Percentiles rank a stretch among this genome's conserved stretches.
phyloP scores from a whole-genome alignment of 768 basidiomycete species.

The Lactarius deliciosus region DNA sequence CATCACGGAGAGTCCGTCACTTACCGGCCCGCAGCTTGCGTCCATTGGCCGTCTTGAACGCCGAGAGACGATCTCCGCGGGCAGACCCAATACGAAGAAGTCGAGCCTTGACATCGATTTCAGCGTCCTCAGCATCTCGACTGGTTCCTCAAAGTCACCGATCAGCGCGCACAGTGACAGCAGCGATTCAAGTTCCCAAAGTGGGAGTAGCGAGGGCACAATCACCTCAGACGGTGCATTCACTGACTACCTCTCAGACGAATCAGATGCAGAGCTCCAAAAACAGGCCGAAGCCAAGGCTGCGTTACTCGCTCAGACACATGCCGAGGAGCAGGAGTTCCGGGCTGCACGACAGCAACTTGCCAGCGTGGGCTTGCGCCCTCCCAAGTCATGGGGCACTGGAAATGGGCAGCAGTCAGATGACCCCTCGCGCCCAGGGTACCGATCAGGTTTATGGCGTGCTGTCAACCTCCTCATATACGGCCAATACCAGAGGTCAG shows the following conservation, averaged over 20 bases:
- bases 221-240: conserved; percentile 85
- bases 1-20: conserved; percentile 23
- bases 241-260: conserved; percentile 89
- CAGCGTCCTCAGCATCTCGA: conserved; percentile 40
- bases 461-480: conserved; percentile 22
- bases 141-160: conserved; percentile 30
- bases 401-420: conserved; percentile 20
- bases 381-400: conserved; percentile 74
- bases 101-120: conserved; percentile 41
- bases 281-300: conserved; percentile 82
- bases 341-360: conserved; percentile 78
- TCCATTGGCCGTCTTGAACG: conserved; percentile 29
- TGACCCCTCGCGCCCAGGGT: conserved; percentile 26
- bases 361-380: conserved; percentile 68
- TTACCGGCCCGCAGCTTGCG: conserved; percentile 2
- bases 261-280: conserved; percentile 88
- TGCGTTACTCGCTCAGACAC: conserved; percentile 73
- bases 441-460: conserved; percentile 16
- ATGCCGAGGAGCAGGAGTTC: conserved; percentile 79
- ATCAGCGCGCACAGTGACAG: conserved; percentile 54
- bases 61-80: conserved; percentile 27
- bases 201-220: conserved; percentile 64
- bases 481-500: conserved; percentile 28
- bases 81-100: conserved; percentile 26
- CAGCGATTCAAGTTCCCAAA: conserved; percentile 51